Conservation (phyloP, 2,329 filamentous ascomycete genomes). For the Beauveria caledonica region DNA sequence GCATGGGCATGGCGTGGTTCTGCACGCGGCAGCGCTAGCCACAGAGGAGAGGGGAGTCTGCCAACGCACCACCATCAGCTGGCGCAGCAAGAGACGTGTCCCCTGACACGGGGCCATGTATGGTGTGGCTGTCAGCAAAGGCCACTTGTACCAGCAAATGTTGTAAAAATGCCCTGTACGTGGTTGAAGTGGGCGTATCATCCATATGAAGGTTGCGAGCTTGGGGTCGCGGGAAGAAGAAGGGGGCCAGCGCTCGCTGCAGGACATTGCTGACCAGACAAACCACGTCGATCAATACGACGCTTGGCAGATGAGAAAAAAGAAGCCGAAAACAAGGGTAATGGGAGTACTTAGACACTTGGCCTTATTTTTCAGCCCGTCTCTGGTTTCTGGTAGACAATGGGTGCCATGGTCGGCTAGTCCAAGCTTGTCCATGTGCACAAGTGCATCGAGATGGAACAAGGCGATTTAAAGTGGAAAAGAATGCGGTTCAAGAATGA, state of each 20-base stretch:
- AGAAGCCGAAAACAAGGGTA: neutral
- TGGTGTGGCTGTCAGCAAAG: neutral
- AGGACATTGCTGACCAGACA: neutral
- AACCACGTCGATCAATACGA: neutral
- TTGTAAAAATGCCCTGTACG: no score
- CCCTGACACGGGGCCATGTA: no score
- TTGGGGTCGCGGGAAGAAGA: neutral
- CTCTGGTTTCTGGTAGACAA: no score
- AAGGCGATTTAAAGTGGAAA: neutral
- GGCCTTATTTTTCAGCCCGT: no score
- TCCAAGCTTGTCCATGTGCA: slow-evolving; percentile 1
- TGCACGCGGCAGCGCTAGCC: neutral
- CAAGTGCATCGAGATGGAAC: neutral
- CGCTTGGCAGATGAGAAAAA: neutral
- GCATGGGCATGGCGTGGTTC: no score
- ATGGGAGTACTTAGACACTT: no score
- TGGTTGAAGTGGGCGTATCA: no score
- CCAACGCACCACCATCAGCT: slow-evolving; percentile 8
- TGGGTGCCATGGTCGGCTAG: neutral
- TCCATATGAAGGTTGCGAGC: neutral
- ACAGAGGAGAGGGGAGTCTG: neutral
- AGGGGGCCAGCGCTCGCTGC: neutral
- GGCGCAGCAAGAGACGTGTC: neutral
- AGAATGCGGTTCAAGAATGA: neutral
- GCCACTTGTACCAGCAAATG: neutral